These are phyloP conservation scores for Aureobasidium sp. DNA, from an alignment of 2,329 filamentous ascomycete genomes.

Conservation along the genomic window DNA sequence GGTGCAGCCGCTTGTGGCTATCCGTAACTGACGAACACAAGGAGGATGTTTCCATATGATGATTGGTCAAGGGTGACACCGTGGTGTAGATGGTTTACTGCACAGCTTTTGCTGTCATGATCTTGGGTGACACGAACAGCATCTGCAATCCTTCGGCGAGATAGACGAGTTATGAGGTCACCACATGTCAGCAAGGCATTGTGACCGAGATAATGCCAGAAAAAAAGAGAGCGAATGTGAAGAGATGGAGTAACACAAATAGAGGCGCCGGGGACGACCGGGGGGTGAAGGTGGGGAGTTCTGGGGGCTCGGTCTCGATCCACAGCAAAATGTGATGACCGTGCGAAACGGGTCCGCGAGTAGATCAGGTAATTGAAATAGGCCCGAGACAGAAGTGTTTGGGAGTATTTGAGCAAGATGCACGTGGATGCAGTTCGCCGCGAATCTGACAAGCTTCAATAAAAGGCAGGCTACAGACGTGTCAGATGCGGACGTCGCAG, in stretches of 20 bases:
- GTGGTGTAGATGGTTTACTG: background rate
- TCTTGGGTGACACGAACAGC: background rate
- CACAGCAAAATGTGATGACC: background rate
- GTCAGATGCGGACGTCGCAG: background rate
- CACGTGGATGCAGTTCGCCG: slow-evolving; percentile 8
- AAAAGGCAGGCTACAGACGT: background rate
- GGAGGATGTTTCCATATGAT: background rate
- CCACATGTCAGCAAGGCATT: background rate
- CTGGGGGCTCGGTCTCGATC: slow-evolving; percentile 3
- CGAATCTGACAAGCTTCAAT: background rate
- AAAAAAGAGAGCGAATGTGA: background rate
- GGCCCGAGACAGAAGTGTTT: background rate
- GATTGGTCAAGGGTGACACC: background rate
- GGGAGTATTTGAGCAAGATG: background rate
- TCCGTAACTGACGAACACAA: background rate
- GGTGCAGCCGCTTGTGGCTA: background rate
- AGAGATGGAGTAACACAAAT: slow-evolving; percentile 9
- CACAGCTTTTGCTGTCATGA: background rate
- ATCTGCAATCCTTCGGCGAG: background rate
- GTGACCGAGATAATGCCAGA: slow-evolving; percentile 2
- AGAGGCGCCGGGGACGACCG: slow-evolving; percentile 3
- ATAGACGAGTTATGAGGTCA: background rate
- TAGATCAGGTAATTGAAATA: background rate
- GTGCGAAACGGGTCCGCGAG: background rate
- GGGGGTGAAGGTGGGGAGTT: background rate